These are phyloP conservation scores for Tardiomyces digboiensis DNA, from an alignment of 1,139 yeast genomes.

Conservation along the genomic window DNA sequence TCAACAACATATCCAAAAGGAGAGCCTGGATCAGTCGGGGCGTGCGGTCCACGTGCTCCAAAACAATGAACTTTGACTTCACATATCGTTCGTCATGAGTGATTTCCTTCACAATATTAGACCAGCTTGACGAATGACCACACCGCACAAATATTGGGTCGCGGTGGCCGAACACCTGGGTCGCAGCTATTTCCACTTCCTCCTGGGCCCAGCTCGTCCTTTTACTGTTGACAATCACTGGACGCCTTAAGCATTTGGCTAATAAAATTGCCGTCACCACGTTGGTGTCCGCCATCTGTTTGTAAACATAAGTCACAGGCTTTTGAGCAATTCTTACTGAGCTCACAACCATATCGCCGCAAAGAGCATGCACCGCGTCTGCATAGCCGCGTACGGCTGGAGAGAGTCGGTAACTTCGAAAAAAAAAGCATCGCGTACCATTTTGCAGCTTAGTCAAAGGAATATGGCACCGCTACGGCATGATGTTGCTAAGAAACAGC, in stretches of 20 bases:
- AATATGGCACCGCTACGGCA: slow-evolving; percentile 74
- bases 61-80: slow-evolving; percentile 10
- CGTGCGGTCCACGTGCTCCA: slow-evolving; percentile 19
- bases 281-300: slow-evolving; percentile 1
- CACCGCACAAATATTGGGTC: slow-evolving; percentile 9
- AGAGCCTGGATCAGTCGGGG: slow-evolving; percentile 17
- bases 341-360: no score
- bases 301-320: no score
- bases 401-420: no score
- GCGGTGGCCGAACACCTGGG: slow-evolving; percentile 1
- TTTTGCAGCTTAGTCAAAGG: no score
- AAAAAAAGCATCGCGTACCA: no score
- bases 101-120: not conserved
- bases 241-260: not conserved
- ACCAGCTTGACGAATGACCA: slow-evolving; percentile 3
- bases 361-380: no score
- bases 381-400: no score
- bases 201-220: not conserved
- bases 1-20: slow-evolving; percentile 14
- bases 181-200: not conserved
- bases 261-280: not conserved
- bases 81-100: slow-evolving; percentile 1
- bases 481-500: slow-evolving; percentile 92
- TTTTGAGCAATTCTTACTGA: no score
- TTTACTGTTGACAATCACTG: not conserved